These are phyloP conservation scores for Histomonas meleagridis DNA, from an alignment of 208 protist genomes.

Conservation along the genomic window DNA sequence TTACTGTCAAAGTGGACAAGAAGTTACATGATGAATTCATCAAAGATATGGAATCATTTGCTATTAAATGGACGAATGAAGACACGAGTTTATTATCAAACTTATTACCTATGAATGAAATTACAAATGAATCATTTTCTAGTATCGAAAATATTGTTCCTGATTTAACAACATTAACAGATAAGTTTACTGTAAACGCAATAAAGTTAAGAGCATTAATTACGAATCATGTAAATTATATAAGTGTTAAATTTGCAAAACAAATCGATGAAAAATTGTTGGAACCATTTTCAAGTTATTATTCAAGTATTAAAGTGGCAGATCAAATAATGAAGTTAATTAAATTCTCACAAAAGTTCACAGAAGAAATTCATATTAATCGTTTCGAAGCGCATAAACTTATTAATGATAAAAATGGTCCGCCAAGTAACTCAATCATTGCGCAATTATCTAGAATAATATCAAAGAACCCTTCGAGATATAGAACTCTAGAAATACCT, in stretches of 20 bases:
- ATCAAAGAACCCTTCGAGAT: not conserved
- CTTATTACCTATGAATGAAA: not conserved
- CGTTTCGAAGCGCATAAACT: not conserved
- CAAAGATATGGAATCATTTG: constrained; percentile 24
- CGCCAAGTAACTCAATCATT: not conserved
- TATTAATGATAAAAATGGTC: not conserved
- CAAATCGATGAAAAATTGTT: not conserved
- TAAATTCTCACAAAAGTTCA: not conserved
- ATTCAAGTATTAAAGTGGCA: not conserved
- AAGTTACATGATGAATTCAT: not conserved
- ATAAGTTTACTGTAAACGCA: not conserved
- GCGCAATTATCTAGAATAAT: not conserved
- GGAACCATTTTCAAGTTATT: not conserved
- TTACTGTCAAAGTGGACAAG: not conserved
- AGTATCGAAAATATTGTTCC: not conserved
- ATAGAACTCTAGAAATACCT: not conserved
- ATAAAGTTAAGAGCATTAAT: not conserved
- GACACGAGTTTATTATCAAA: not conserved
- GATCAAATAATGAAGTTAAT: not conserved
- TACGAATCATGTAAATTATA: not conserved
- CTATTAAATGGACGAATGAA: not conserved
- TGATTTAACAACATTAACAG: not conserved
- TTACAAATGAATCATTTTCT: not conserved
- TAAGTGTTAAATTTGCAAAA: not conserved
- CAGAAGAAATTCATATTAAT: not conserved